A percentile compares a stretch with the other conserved stretches of the same genome.
phyloP scores from a whole-genome alignment of 78 protist genomes.

The Protostelium mycophagum region DNA sequence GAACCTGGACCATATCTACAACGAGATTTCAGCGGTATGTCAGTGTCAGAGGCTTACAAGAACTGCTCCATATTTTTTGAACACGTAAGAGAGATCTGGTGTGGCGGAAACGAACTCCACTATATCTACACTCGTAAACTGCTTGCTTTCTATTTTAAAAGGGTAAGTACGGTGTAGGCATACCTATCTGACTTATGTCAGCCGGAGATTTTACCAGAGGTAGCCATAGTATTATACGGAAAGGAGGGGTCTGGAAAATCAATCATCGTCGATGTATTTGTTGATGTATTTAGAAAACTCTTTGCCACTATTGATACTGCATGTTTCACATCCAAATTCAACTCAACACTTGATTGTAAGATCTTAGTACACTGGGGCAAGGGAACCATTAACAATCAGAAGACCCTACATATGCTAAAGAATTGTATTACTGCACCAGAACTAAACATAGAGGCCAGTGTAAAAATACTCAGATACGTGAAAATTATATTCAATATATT shows the following conservation, averaged over 20 bases:
- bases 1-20: not conserved
- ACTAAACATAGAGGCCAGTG: not conserved
- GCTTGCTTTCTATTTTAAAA: not conserved
- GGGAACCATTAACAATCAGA: not conserved
- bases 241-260: constrained; percentile 1
- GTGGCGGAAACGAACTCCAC: not conserved
- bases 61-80: not conserved
- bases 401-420: not conserved
- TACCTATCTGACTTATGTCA: not conserved
- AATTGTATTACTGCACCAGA: not conserved
- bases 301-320: not conserved
- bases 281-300: not conserved
- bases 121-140: not conserved
- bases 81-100: constrained; percentile 1
- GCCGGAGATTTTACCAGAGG: not conserved
- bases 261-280: not conserved
- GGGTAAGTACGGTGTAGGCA: not conserved
- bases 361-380: not conserved
- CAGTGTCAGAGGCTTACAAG: constrained; percentile 1
- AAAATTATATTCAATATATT: no score
- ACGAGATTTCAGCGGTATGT: not conserved
- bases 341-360: not conserved
- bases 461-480: not conserved
- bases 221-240: not conserved
- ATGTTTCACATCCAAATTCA: not conserved